Evolutionary conservation across 2,329 filamentous ascomycete genomes (phyloP).

Genomic region (Fusarium subglutinans): DNA sequence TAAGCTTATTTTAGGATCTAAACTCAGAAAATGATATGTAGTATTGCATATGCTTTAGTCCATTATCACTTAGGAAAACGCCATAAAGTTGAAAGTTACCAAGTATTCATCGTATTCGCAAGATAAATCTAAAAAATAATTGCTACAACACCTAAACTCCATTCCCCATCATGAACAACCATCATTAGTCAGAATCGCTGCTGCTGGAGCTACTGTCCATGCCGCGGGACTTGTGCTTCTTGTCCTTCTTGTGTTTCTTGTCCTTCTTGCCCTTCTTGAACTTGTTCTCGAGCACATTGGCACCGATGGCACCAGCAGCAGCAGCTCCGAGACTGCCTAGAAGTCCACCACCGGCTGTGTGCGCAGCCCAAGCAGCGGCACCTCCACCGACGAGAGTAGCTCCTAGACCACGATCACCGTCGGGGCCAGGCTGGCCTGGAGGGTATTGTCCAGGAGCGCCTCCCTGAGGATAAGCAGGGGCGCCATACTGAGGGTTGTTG

Average conservation of each 20-base stretch:
- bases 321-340: slow-evolving; percentile 61
- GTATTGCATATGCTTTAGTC: neutral
- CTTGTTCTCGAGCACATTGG: slow-evolving; percentile 60
- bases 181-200: slow-evolving; percentile 43
- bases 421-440: slow-evolving; percentile 44
- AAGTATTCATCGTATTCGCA: neutral
- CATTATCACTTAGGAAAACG: neutral
- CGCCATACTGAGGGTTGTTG: slow-evolving; percentile 32
- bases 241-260: slow-evolving; percentile 46
- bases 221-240: slow-evolving; percentile 40
- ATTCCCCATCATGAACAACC: neutral
- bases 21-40: neutral
- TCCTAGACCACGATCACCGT: slow-evolving; percentile 64
- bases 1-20: slow-evolving; percentile 2
- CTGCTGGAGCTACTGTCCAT: slow-evolving; percentile 35
- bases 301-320: slow-evolving; percentile 63
- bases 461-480: slow-evolving; percentile 39
- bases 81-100: neutral
- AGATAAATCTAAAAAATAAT: neutral
- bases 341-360: slow-evolving; percentile 62
- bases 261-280: slow-evolving; percentile 48
- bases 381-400: slow-evolving; percentile 63
- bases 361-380: slow-evolving; percentile 63
- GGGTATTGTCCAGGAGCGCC: slow-evolving; percentile 38
- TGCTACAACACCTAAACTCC: slow-evolving; percentile 23